These are phyloP conservation scores for Cucurbita argyrosperma DNA, from an alignment of 306 rosid species.

Conservation along the genomic window DNA sequence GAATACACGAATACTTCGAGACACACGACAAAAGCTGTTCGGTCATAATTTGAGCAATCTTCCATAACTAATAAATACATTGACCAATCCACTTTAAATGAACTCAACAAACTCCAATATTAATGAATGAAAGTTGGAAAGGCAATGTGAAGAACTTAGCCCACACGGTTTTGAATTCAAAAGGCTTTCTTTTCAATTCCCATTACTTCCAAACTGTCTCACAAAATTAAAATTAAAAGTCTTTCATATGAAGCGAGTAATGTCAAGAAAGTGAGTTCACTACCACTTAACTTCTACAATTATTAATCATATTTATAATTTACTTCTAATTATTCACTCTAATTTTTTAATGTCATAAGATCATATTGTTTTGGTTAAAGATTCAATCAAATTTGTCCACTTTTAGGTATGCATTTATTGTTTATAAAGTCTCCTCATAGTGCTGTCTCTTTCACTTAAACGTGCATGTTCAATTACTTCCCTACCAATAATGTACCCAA, in stretches of 20 bases:
- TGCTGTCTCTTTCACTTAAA: neutral
- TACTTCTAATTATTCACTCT: no score
- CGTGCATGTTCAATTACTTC: neutral
- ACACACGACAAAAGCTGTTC: no score
- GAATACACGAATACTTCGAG: no score
- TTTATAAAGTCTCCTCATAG: neutral
- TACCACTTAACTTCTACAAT: neutral
- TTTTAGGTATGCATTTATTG: neutral
- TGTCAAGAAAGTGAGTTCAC: neutral
- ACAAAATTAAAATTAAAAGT: neutral
- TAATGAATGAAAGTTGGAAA: neutral
- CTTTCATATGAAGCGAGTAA: neutral
- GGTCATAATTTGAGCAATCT: neutral
- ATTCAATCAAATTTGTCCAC: neutral
- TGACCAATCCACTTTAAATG: conserved; percentile 1
- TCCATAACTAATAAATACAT: neutral
- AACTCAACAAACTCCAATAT: neutral
- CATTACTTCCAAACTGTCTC: no score
- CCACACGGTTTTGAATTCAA: neutral
- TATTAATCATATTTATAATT: neutral
- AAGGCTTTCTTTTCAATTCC: neutral
- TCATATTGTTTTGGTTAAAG: neutral
- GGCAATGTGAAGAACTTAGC: neutral
- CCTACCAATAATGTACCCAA: neutral
- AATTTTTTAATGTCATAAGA: no score